Conservation (phyloP, 2,329 filamentous ascomycete species). For the Alternaria novae-zelandiae region DNA sequence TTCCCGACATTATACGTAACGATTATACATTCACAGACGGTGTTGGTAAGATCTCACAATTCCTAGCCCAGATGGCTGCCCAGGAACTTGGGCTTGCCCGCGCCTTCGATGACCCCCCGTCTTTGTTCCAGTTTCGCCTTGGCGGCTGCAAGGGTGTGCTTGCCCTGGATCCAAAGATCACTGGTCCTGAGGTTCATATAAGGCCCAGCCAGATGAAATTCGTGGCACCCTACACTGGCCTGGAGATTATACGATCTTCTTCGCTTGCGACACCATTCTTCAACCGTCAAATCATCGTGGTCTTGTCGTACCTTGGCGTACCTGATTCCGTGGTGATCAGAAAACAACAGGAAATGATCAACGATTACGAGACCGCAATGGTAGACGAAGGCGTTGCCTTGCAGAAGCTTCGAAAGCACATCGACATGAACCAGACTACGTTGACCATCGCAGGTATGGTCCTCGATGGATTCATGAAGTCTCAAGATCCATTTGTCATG, state of each 20-base stretch:
- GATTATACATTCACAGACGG: conserved; percentile 85
- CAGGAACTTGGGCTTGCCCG: conserved; percentile 69
- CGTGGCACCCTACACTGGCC: conserved; percentile 67
- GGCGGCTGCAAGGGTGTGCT: conserved; percentile 93
- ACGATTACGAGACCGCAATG: conserved; percentile 74
- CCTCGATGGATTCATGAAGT: conserved; percentile 76
- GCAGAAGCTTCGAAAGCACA: conserved; percentile 71
- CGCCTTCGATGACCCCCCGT: conserved; percentile 66
- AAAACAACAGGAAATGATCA: conserved; percentile 72
- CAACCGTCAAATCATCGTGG: conserved; percentile 87
- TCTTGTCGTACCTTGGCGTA: conserved; percentile 82
- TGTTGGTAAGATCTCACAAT: conserved; percentile 86
- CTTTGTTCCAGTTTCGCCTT: conserved; percentile 88
- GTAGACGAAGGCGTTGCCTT: conserved; percentile 68
- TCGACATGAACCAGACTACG: conserved; percentile 86
- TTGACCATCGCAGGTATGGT: conserved; percentile 78
- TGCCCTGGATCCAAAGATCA: conserved; percentile 72
- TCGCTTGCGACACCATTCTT: conserved; percentile 77
- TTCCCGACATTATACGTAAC: conserved; percentile 74
- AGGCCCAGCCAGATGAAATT: conserved; percentile 91
- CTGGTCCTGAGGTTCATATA: conserved; percentile 73
- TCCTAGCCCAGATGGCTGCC: conserved; percentile 76
- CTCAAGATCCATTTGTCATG: conserved; percentile 78
- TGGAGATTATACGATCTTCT: conserved; percentile 88
- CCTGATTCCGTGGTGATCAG: conserved; percentile 68